phyloP scores from a whole-genome alignment of 164 flowering plant genomes.

The Stephania japonica region DNA sequence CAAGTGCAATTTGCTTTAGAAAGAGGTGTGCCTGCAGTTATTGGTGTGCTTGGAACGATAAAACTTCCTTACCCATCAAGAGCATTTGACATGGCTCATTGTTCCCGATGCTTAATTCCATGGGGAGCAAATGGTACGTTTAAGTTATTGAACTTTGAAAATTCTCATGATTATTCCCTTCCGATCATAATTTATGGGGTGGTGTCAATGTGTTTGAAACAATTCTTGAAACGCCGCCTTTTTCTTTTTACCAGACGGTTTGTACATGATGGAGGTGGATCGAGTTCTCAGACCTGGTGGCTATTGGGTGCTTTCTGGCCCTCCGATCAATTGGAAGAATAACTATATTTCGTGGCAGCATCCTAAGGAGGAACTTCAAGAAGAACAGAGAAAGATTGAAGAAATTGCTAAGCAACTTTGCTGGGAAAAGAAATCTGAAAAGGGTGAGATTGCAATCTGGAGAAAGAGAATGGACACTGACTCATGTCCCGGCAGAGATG shows the following conservation, averaged over 20 bases:
- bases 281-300: slow-evolving; percentile 93
- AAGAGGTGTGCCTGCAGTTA: slow-evolving; percentile 90
- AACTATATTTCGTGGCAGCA: slow-evolving; percentile 77
- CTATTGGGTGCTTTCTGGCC: slow-evolving; percentile 90
- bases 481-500: slow-evolving; percentile 50
- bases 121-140: slow-evolving; percentile 80
- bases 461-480: slow-evolving; percentile 53
- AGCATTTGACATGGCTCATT: slow-evolving; percentile 94
- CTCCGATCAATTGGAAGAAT: slow-evolving; percentile 82
- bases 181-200: neutral
- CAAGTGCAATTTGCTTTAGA: slow-evolving; percentile 95
- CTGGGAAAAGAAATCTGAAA: slow-evolving; percentile 74
- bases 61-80: slow-evolving; percentile 79
- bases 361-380: slow-evolving; percentile 68
- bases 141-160: neutral
- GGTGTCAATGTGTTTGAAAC: neutral
- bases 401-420: slow-evolving; percentile 68
- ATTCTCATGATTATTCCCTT: neutral
- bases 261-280: slow-evolving; percentile 87
- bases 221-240: neutral
- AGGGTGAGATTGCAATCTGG: slow-evolving; percentile 80
- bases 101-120: slow-evolving; percentile 87
- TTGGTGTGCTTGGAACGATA: slow-evolving; percentile 86
- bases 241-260: slow-evolving; percentile 51
- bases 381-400: slow-evolving; percentile 75